Percentiles rank a stretch among this genome's conserved stretches.
These are phyloP conservation scores for Microstroma glucosiphilum DNA, from an alignment of 1,284 basidiomycete genomes.

Conservation along the genomic window DNA sequence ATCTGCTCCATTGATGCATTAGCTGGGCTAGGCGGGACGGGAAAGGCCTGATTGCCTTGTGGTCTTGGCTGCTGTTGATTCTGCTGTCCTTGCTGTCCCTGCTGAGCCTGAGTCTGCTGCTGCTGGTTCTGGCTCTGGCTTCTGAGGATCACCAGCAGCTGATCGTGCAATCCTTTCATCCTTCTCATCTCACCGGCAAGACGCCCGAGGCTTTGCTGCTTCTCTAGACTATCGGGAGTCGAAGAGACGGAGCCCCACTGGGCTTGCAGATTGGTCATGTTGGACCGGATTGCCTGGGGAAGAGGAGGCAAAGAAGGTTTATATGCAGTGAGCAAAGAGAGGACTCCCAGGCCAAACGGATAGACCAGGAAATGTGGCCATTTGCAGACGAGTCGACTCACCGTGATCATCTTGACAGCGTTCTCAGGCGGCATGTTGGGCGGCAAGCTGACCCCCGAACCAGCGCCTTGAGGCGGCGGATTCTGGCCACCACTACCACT, in stretches of 20 bases:
- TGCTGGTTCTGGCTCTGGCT: conserved; percentile 1
- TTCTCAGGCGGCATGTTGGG: conserved; percentile 13
- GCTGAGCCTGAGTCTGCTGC: conserved; percentile 5
- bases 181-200: conserved; percentile 36
- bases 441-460: not conserved
- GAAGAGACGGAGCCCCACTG: conserved; percentile 39
- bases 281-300: conserved; percentile 18
- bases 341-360: not conserved
- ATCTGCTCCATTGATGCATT: not conserved
- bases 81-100: conserved; percentile 5
- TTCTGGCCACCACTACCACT: not conserved
- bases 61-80: not conserved
- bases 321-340: not conserved
- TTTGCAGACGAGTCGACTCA: conserved; percentile 7
- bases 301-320: not conserved
- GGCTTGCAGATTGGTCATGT: conserved; percentile 35
- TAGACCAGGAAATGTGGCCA: not conserved
- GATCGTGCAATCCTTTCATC: conserved; percentile 27
- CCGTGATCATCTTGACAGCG: conserved; percentile 21
- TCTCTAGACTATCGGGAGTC: conserved; percentile 37
- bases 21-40: conserved; percentile 1
- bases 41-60: not conserved
- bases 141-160: conserved; percentile 15
- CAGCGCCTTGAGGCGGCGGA: not conserved
- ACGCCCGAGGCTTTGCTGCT: conserved; percentile 33